phyloP scores from a whole-genome alignment of 768 basidiomycete species.

The Panaeolus papilionaceus region DNA sequence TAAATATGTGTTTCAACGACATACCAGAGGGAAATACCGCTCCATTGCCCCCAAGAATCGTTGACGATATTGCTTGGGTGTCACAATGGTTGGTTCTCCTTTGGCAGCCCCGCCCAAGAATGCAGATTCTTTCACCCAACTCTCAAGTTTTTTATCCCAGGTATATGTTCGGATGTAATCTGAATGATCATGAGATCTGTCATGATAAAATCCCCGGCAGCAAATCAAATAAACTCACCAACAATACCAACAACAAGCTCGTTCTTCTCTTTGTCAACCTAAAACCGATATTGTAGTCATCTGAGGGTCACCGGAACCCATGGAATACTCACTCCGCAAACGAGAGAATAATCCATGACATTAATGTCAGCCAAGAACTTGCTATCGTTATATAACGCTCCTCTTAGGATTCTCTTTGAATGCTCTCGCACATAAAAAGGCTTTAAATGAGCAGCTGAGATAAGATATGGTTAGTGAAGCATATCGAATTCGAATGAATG shows the following conservation, averaged over 20 bases:
- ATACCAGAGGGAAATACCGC: slow-evolving; percentile 84
- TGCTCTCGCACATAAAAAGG: slow-evolving; percentile 98
- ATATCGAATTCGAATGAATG: neutral
- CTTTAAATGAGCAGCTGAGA: slow-evolving; percentile 76
- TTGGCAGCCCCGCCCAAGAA: slow-evolving; percentile 84
- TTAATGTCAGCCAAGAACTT: slow-evolving; percentile 94
- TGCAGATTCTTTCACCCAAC: slow-evolving; percentile 95
- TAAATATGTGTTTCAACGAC: slow-evolving; percentile 27
- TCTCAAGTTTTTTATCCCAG: slow-evolving; percentile 99
- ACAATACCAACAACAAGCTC: slow-evolving; percentile 98
- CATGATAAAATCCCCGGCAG: neutral
- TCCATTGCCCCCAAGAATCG: slow-evolving; percentile 90
- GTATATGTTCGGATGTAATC: slow-evolving; percentile 97
- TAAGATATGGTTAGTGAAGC: slow-evolving; percentile 2
- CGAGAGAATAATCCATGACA: slow-evolving; percentile 97
- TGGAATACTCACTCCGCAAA: slow-evolving; percentile 70
- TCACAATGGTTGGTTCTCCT: slow-evolving; percentile 96
- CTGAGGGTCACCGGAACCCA: neutral
- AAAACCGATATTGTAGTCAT: neutral
- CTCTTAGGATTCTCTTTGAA: slow-evolving; percentile 89
- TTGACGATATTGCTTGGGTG: slow-evolving; percentile 92
- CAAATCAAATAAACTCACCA: slow-evolving; percentile 59
- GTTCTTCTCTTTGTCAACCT: slow-evolving; percentile 86
- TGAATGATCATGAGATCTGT: slow-evolving; percentile 33
- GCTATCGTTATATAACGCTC: slow-evolving; percentile 93